Conservation (phyloP, 352 stramenopile species). For the Phytophthora kernoviae region DNA sequence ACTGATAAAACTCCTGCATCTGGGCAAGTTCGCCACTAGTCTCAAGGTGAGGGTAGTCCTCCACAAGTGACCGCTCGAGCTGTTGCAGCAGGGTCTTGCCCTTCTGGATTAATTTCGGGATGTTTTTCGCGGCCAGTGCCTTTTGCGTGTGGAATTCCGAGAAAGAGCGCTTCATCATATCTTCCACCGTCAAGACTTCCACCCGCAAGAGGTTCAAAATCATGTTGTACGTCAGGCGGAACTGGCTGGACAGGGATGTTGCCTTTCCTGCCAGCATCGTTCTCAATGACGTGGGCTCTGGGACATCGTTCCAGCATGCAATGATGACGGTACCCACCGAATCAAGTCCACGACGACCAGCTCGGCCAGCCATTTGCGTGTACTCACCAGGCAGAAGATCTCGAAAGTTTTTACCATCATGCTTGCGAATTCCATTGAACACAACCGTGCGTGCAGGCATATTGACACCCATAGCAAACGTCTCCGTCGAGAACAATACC, state of each 20-base stretch:
- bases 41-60: conserved; percentile 71
- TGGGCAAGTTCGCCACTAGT: conserved; percentile 57
- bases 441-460: conserved; percentile 98
- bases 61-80: conserved; percentile 50
- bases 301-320: conserved; percentile 97
- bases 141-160: conserved; percentile 96
- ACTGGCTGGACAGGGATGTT: conserved; percentile 96
- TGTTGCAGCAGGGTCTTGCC: conserved; percentile 55
- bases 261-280: conserved; percentile 96
- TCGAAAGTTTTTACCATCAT: conserved; percentile 95
- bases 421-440: conserved; percentile 98
- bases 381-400: conserved; percentile 91
- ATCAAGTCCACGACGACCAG: conserved; percentile 97
- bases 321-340: conserved; percentile 97
- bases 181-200: conserved; percentile 88
- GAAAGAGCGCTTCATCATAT: conserved; percentile 98
- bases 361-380: conserved; percentile 97
- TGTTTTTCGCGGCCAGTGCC: conserved; percentile 75
- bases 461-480: conserved; percentile 99
- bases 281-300: conserved; percentile 92
- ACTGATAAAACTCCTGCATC: conserved; percentile 71
- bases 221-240: conserved; percentile 99
- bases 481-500: conserved; percentile 99
- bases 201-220: conserved; percentile 96
- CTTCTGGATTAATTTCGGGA: conserved; percentile 76